These are phyloP conservation scores for Blastocystis hominis DNA, from an alignment of 352 stramenopile species.

Conservation along the genomic window DNA sequence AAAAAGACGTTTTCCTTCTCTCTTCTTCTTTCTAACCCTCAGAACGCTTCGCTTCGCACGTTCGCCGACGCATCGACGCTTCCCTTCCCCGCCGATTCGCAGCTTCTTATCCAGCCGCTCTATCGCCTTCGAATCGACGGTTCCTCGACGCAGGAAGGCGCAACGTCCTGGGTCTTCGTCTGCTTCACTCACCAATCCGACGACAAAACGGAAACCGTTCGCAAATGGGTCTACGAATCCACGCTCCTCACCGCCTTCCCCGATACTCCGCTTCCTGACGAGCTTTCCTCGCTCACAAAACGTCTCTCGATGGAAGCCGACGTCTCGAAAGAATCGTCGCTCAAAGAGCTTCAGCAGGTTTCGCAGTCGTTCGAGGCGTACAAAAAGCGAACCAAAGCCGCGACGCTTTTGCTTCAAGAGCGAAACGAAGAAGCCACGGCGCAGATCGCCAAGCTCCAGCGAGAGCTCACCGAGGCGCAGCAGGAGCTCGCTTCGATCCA, in stretches of 20 bases:
- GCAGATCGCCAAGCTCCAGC: background rate
- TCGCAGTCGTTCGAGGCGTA: background rate
- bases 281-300: background rate
- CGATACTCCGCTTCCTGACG: background rate
- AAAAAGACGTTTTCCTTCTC: background rate
- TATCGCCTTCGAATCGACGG: background rate
- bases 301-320: background rate
- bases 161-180: background rate
- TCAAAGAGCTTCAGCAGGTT: background rate
- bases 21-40: background rate
- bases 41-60: background rate
- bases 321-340: background rate
- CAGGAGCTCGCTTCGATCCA: background rate
- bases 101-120: background rate
- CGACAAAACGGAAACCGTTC: background rate
- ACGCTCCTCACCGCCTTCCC: background rate
- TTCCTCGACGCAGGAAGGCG: background rate
- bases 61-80: background rate
- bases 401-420: conserved; percentile 24
- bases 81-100: background rate
- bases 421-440: background rate
- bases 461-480: background rate
- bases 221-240: background rate
- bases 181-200: background rate
- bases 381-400: conserved; percentile 23